phyloP scores from a whole-genome alignment of 108 stramenopile genomes.

The Cyclotella cryptica region DNA sequence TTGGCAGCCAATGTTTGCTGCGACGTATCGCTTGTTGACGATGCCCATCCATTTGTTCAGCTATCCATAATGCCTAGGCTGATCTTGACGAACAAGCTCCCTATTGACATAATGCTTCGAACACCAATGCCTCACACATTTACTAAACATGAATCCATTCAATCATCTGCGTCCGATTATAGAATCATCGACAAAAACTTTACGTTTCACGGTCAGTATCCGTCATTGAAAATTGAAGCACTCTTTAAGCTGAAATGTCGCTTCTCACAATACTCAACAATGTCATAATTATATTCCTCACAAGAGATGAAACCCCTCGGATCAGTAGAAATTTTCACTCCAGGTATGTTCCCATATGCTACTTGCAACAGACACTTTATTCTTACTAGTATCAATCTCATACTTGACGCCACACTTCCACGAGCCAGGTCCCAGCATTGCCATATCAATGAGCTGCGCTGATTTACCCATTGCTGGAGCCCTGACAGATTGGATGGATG shows the following conservation, averaged over 20 bases:
- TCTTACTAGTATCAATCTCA: too few relatives aligned
- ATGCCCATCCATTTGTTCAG: constrained; percentile 60
- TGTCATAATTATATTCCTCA: constrained; percentile 18
- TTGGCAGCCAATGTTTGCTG: constrained; percentile 55
- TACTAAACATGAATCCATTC: constrained; percentile 16
- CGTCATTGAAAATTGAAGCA: too few relatives aligned
- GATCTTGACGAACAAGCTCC: constrained; percentile 70
- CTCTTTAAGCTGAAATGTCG: neutral
- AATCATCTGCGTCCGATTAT: constrained; percentile 1
- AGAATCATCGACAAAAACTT: neutral
- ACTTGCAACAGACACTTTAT: neutral
- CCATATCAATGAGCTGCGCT: constrained; percentile 66
- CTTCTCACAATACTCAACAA: neutral
- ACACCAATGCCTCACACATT: constrained; percentile 90
- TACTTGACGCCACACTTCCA: too few relatives aligned
- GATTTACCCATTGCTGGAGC: constrained; percentile 75
- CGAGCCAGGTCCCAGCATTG: constrained; percentile 74
- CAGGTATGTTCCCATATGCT: constrained; percentile 20
- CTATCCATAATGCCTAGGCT: constrained; percentile 74
- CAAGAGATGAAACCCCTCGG: constrained; percentile 61
- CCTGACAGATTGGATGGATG: constrained; percentile 79
- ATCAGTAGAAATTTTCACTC: constrained; percentile 78
- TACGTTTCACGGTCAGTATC: constrained; percentile 5
- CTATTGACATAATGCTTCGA: constrained; percentile 62
- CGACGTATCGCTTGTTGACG: constrained; percentile 56